These are phyloP conservation scores for Emmonsia crescens DNA, from an alignment of 2,329 filamentous ascomycete species.

Conservation along the genomic window DNA sequence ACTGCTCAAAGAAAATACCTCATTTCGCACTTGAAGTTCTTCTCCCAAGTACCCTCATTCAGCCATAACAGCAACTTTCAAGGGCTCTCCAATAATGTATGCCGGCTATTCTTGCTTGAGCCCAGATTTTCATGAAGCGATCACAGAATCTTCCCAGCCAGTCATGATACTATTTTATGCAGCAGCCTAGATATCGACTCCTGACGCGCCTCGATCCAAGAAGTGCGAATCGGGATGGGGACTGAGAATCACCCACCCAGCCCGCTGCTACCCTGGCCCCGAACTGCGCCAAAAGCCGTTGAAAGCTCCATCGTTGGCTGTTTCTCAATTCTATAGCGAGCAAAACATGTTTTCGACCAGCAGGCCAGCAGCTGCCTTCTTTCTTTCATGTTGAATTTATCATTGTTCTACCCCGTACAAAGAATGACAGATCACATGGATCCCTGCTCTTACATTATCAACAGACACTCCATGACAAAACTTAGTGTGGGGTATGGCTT, in stretches of 20 bases:
- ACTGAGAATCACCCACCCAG: neutral
- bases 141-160: neutral
- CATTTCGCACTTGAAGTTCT: neutral
- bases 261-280: too few species aligned
- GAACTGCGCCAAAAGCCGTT: neutral
- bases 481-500: constrained; percentile 2
- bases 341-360: neutral
- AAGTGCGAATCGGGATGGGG: too few species aligned
- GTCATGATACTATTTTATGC: neutral
- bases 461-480: neutral
- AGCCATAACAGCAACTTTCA: neutral
- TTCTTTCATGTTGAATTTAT: neutral
- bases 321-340: neutral
- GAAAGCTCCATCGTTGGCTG: neutral
- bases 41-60: neutral
- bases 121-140: neutral
- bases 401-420: neutral
- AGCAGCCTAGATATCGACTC: neutral
- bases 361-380: neutral
- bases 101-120: neutral
- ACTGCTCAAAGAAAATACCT: neutral
- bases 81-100: neutral
- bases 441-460: neutral
- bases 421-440: neutral
- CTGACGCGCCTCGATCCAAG: neutral